Evolutionary conservation across 148 eudicot genomes (phyloP), one percentile per base, ranked within the genome.

Genomic region (Spergularia marina): DNA sequence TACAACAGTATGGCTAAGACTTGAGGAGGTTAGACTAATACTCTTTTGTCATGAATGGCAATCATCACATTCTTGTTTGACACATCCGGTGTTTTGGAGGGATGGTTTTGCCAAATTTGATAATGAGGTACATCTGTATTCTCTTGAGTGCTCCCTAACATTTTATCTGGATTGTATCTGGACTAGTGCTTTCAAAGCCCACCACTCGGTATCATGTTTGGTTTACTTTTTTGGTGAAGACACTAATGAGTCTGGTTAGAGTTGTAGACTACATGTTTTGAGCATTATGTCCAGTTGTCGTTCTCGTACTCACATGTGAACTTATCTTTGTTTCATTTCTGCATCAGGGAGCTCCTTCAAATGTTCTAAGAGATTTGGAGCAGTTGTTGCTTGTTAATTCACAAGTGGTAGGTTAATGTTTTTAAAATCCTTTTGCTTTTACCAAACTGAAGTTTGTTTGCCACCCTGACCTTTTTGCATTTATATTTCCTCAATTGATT

Each of bases 301-400:
- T 58, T 7, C 56, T 57, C 30, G 20, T 14, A 49, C 69, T 49
- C 59, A 74, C 55, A 25, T 60, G 51, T 68, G 40, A 64, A 23
- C 39, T 30, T 61, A 23, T 71, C 51, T 6, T 54, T 25, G 20
- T 61, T 63, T 20, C 68, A 58, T 70, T 67, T 75, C 66, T 77
- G 77, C 64, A 57, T 80, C 83, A 91, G 98, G 91, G 75, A 78
- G 96, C 97, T 77, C 87, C 96, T 62, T 18, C 84, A 63, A 76
- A 40, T 44, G 87, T 94, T 73, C 82, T 91, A 73, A 84, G 83
- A 78, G 93, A 91, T 73, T 75, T 94, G 89, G 96, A 91, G 84
- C 83, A 79, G 64, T 91, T 94, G 78, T 84, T 94, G 78, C 89
- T 94, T 71, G 85, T 71, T 77, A 91, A 89, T 77, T 89, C 89